These are phyloP conservation scores for Pilatotrama ljubarskyi DNA, from an alignment of 768 basidiomycete species.

Conservation along the genomic window DNA sequence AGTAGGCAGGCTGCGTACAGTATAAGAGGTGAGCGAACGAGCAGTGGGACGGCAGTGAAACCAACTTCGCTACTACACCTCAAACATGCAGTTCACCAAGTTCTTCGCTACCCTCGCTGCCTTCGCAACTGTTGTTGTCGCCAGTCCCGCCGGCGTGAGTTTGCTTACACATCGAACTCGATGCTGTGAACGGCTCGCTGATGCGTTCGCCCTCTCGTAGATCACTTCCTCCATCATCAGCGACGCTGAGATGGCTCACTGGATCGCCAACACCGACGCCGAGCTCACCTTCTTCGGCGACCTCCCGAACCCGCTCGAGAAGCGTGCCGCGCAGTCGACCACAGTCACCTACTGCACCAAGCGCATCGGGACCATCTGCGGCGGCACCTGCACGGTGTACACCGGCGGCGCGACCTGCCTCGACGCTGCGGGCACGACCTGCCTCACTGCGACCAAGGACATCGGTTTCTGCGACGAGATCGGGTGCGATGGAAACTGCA, in stretches of 20 bases:
- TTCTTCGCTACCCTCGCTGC: not conserved
- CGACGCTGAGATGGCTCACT: conserved; percentile 16
- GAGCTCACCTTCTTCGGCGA: conserved; percentile 28
- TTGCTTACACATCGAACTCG: too few relatives aligned
- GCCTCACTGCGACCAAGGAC: conserved; percentile 33
- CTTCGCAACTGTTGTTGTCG: not conserved
- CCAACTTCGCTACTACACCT: not conserved
- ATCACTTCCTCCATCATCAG: not conserved
- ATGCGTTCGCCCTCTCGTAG: not conserved
- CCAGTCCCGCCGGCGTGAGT: not conserved
- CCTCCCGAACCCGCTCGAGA: conserved; percentile 20
- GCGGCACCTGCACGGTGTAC: conserved; percentile 35
- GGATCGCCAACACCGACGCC: conserved; percentile 24
- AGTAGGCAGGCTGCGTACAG: not conserved
- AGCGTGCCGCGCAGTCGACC: conserved; percentile 24
- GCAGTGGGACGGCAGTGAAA: not conserved
- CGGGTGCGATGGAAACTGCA: conserved; percentile 32
- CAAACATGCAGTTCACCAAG: conserved; percentile 7
- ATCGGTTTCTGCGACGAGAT: conserved; percentile 33
- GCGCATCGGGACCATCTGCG: conserved; percentile 29
- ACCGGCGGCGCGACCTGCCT: conserved; percentile 33
- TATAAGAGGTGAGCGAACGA: not conserved
- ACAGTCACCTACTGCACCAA: conserved; percentile 34
- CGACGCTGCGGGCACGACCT: conserved; percentile 31
- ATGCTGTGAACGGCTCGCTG: not conserved